Percentiles rank a stretch among this genome's conserved stretches.
Conservation (phyloP, 2,329 filamentous ascomycete genomes). For the Colletotrichum abscissum region DNA sequence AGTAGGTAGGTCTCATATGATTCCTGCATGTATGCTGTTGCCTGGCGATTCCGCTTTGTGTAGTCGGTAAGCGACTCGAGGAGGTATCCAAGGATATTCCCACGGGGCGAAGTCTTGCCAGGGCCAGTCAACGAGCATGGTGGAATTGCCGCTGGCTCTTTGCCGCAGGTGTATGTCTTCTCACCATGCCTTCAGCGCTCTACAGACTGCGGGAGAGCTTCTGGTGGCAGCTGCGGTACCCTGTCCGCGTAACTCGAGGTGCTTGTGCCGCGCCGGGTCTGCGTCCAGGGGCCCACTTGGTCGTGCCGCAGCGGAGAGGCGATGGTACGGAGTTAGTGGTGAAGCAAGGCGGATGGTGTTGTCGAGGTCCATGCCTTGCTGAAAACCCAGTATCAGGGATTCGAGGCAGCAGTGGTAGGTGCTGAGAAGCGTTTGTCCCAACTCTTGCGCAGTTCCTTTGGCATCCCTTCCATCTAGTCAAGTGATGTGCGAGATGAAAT, state of each 20-base stretch:
- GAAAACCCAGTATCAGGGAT: background rate
- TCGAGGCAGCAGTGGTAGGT: background rate
- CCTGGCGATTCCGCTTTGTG: slow-evolving; percentile 5
- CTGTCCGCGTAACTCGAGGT: slow-evolving; percentile 25
- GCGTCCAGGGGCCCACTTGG: slow-evolving; percentile 6
- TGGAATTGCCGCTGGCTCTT: background rate
- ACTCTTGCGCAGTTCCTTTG: background rate
- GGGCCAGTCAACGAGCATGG: background rate
- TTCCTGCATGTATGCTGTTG: slow-evolving; percentile 28
- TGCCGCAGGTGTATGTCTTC: background rate
- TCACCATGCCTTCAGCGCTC: background rate
- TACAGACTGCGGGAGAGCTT: background rate
- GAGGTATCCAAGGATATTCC: slow-evolving; percentile 16
- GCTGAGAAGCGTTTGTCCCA: background rate
- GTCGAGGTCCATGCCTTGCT: background rate
- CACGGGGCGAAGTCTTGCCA: background rate
- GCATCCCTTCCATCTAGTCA: background rate
- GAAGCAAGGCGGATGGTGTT: background rate
- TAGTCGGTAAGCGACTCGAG: slow-evolving; percentile 1
- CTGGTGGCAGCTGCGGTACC: slow-evolving; percentile 19
- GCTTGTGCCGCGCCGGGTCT: slow-evolving; percentile 9
- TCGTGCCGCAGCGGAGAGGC: background rate
- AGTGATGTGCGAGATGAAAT: background rate
- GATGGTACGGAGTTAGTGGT: background rate
- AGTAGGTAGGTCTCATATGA: slow-evolving; percentile 17